A percentile compares a stretch with the other conserved stretches of the same genome.
phyloP scores from a whole-genome alignment of 179 eudicot genomes.

The Silene coronaria region DNA sequence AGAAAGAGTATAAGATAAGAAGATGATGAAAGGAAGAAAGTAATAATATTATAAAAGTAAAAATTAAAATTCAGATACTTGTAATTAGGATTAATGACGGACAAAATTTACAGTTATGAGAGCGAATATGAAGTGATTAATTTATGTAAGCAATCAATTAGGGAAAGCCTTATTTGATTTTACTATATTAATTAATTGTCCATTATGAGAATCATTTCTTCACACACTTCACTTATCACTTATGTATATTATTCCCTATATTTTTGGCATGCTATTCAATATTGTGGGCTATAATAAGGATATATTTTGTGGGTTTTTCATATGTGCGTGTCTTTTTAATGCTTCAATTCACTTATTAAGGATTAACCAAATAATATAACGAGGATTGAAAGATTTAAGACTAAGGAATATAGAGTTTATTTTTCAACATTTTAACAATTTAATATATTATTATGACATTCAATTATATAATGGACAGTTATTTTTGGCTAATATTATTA shows the following conservation, averaged over 20 bases:
- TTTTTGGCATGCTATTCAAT: conserved; percentile 7
- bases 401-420: too few relatives aligned
- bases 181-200: neutral
- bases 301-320: too few relatives aligned
- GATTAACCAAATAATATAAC: too few relatives aligned
- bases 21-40: conserved; percentile 8
- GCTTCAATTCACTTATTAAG: too few relatives aligned
- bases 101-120: neutral
- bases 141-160: neutral
- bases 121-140: neutral
- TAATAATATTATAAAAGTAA: neutral
- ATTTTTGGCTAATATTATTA: too few relatives aligned
- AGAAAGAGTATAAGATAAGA: conserved; percentile 15
- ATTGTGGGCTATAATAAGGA: neutral
- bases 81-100: neutral
- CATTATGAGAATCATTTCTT: neutral
- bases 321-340: too few relatives aligned
- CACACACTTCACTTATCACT: neutral
- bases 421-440: too few relatives aligned
- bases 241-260: neutral
- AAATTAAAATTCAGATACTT: neutral
- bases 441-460: too few relatives aligned
- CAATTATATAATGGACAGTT: too few relatives aligned
- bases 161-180: neutral
- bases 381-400: too few relatives aligned